A percentile compares a stretch with the other conserved stretches of the same genome.
phyloP scores from a whole-genome alignment of 768 basidiomycete genomes.

The Lentinula detonsa region DNA sequence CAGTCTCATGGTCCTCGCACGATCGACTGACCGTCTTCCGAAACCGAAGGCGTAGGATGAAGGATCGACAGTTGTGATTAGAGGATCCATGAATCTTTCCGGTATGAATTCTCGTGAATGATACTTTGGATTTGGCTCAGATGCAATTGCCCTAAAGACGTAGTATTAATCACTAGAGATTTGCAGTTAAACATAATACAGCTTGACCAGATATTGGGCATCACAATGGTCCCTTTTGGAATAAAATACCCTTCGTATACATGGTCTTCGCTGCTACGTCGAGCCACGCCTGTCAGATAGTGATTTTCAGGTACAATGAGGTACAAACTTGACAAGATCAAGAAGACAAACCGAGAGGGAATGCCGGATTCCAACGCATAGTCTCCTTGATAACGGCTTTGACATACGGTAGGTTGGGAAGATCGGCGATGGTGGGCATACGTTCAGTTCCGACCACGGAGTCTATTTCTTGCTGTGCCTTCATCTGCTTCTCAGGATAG shows the following conservation, averaged over 20 bases:
- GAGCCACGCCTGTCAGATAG: not conserved
- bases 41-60: constrained; percentile 20
- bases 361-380: constrained; percentile 7
- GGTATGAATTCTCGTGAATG: not conserved
- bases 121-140: not conserved
- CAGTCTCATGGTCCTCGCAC: not conserved
- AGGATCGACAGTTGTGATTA: constrained; percentile 1
- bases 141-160: constrained; percentile 1
- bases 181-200: constrained; percentile 4
- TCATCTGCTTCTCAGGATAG: constrained; percentile 11
- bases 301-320: not conserved
- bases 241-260: constrained; percentile 5
- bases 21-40: constrained; percentile 13
- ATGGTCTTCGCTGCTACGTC: not conserved
- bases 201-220: constrained; percentile 12
- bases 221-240: constrained; percentile 1
- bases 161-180: not conserved
- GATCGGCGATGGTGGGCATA: constrained; percentile 5
- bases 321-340: not conserved
- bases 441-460: constrained; percentile 11
- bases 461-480: constrained; percentile 15
- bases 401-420: constrained; percentile 10
- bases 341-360: not conserved
- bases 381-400: constrained; percentile 13
- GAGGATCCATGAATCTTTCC: not conserved